Percentiles rank a stretch among this genome's conserved stretches.
Conservation (phyloP, 176 grass and related monocot species). For the Dactylis glomerata region DNA sequence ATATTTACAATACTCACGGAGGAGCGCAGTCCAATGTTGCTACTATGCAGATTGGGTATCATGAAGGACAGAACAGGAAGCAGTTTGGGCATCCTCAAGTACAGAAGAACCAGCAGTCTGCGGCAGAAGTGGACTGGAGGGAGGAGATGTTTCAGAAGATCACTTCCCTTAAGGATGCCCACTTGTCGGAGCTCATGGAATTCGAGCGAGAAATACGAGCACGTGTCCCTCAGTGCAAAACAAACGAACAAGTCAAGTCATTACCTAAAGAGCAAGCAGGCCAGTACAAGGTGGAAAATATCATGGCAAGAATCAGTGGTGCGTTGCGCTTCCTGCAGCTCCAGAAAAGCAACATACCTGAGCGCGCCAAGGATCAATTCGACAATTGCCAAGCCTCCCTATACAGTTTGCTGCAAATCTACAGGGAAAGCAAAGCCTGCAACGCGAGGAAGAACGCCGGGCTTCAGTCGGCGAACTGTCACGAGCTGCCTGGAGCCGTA, state of each 20-base stretch:
- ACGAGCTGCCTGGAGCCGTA: neutral
- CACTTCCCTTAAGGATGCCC: neutral
- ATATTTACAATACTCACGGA: neutral
- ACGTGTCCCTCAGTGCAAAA: neutral
- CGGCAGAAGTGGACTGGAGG: conserved; percentile 8
- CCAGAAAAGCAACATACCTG: conserved; percentile 10
- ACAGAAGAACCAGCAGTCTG: neutral
- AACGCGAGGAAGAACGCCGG: neutral
- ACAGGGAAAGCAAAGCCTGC: neutral
- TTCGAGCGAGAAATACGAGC: neutral
- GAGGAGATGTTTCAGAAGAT: conserved; percentile 21
- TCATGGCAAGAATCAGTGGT: neutral
- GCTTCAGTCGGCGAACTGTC: neutral
- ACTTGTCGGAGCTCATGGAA: conserved; percentile 14
- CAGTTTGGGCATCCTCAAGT: neutral
- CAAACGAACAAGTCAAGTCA: neutral
- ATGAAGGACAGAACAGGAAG: neutral
- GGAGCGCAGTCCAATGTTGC: neutral
- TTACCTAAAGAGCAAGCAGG: neutral
- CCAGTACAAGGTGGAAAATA: neutral
- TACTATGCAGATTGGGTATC: neutral
- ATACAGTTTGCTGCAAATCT: neutral
- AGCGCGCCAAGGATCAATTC: neutral
- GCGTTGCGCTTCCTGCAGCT: conserved; percentile 9
- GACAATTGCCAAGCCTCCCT: neutral